These are phyloP conservation scores for Microcyclospora pomicola DNA, from an alignment of 2,329 filamentous ascomycete species.

Conservation along the genomic window DNA sequence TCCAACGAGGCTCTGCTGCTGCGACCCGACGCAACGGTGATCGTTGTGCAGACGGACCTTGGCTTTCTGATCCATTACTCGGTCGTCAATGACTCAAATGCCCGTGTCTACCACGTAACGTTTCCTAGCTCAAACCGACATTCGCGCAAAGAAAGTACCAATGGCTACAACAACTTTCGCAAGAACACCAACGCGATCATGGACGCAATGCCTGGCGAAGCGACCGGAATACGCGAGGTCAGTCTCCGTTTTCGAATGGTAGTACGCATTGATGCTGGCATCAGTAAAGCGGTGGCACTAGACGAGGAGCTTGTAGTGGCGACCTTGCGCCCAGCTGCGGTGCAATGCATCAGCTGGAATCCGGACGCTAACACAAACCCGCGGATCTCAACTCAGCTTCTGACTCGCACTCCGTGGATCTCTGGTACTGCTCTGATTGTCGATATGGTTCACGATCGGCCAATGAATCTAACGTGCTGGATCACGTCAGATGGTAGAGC, in stretches of 20 bases:
- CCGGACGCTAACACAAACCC: constrained; percentile 59
- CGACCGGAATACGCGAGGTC: constrained; percentile 67
- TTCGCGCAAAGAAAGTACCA: constrained; percentile 36
- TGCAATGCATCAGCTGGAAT: constrained; percentile 93
- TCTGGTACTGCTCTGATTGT: constrained; percentile 60
- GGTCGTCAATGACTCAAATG: constrained; percentile 67
- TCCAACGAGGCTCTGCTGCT: constrained; percentile 72
- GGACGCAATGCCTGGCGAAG: constrained; percentile 61
- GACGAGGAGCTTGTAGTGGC: constrained; percentile 89
- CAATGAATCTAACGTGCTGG: constrained; percentile 94
- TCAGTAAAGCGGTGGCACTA: constrained; percentile 71
- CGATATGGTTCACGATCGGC: constrained; percentile 86
- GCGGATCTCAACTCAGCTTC: constrained; percentile 80
- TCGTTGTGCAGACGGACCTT: constrained; percentile 73
- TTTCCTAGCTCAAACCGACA: constrained; percentile 41
- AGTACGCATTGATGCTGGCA: constrained; percentile 93
- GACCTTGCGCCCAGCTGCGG: constrained; percentile 79
- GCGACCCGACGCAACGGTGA: constrained; percentile 79
- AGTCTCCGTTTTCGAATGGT: constrained; percentile 92
- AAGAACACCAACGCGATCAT: constrained; percentile 10
- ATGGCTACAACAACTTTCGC: constrained; percentile 19
- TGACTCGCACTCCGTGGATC: constrained; percentile 77
- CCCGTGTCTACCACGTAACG: constrained; percentile 71
- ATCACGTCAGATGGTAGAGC: constrained; percentile 74
- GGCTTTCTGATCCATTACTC: constrained; percentile 94